These are phyloP conservation scores for Cladosporium velox DNA, from an alignment of 2,329 filamentous ascomycete species.

Conservation along the genomic window DNA sequence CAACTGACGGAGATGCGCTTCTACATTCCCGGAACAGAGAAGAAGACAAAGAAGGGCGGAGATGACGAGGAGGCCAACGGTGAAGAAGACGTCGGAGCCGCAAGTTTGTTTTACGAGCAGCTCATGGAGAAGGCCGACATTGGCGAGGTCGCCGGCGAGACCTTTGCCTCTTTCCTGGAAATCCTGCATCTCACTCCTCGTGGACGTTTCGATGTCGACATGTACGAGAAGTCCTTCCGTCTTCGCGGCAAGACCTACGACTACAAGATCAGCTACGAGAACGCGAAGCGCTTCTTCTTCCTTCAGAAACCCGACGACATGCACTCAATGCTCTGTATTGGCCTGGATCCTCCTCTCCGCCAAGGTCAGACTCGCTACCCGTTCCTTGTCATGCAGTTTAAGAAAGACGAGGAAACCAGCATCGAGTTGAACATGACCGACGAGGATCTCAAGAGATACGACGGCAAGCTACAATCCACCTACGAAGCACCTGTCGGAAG, in stretches of 20 bases:
- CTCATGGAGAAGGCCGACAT: slow-evolving; percentile 99
- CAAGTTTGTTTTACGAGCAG: slow-evolving; percentile 96
- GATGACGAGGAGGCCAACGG: slow-evolving; percentile 59
- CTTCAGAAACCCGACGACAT: slow-evolving; percentile 98
- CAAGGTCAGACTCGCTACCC: slow-evolving; percentile 98
- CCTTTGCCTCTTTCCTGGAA: slow-evolving; percentile 95
- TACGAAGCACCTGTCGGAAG: slow-evolving; percentile 94
- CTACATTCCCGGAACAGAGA: slow-evolving; percentile 90
- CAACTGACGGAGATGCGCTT: slow-evolving; percentile 98
- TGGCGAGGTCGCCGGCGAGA: slow-evolving; percentile 97
- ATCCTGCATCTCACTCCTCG: slow-evolving; percentile 95
- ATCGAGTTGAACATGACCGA: slow-evolving; percentile 96
- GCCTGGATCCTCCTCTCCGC: slow-evolving; percentile 88
- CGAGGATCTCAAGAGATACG: slow-evolving; percentile 84
- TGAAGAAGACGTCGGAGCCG: slow-evolving; percentile 84
- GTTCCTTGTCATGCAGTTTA: slow-evolving; percentile 98
- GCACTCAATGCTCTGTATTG: slow-evolving; percentile 91
- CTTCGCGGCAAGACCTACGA: slow-evolving; percentile 98
- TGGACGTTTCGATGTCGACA: slow-evolving; percentile 99
- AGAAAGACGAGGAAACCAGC: slow-evolving; percentile 94
- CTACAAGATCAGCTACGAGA: slow-evolving; percentile 99
- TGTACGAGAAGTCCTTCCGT: slow-evolving; percentile 97
- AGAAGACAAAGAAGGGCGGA: slow-evolving; percentile 68
- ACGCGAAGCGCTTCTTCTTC: slow-evolving; percentile 98
- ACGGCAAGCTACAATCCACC: slow-evolving; percentile 81